Percentiles rank a stretch among this genome's conserved stretches.
Conservation (phyloP, 306 rosid genomes). For the Corylus avellana region DNA sequence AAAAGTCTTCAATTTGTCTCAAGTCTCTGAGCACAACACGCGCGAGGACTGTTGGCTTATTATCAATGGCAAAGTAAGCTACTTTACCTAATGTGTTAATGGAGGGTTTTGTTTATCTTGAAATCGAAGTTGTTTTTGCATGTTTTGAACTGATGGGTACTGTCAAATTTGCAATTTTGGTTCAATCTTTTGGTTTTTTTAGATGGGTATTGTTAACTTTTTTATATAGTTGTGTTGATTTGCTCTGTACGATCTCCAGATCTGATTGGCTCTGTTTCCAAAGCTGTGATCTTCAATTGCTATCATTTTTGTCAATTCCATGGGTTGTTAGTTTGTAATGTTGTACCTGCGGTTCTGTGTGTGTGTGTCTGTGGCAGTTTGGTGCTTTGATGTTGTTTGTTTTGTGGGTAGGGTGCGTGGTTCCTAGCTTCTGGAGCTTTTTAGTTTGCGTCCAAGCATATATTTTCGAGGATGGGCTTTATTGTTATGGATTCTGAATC, state of each 20-base stretch:
- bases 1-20: conserved; percentile 47
- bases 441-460: not conserved
- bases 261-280: not conserved
- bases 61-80: conserved; percentile 48
- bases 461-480: too few relatives aligned
- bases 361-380: not conserved
- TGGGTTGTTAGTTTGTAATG: not conserved
- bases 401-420: not conserved
- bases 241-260: not conserved
- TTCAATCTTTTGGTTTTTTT: not conserved
- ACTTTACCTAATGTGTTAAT: not conserved
- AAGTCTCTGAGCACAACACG: conserved; percentile 47
- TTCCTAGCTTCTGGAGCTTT: not conserved
- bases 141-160: not conserved
- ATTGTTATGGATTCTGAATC: too few relatives aligned
- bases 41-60: conserved; percentile 54
- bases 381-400: not conserved
- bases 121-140: not conserved
- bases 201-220: not conserved
- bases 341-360: not conserved
- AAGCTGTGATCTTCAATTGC: not conserved
- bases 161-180: not conserved
- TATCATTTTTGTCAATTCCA: not conserved
- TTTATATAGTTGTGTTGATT: not conserved
- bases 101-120: not conserved